Base-by-base conservation (phyloP, 2,329 filamentous ascomycete genomes). In the Pseudonectria foliicola region DNA sequence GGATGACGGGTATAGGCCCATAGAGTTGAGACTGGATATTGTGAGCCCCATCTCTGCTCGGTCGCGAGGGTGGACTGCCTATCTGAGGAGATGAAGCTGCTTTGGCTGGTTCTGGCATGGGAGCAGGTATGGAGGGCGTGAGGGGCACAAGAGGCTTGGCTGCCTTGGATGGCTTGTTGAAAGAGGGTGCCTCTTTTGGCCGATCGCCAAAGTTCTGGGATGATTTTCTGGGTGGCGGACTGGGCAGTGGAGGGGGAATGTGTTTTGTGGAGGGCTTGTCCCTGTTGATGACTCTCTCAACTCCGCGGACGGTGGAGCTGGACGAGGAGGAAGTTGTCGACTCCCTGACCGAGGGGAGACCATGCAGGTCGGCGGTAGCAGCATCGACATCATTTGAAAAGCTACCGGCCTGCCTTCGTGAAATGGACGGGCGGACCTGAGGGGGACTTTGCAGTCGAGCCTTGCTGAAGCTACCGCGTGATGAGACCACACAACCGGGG, bases 261-360 rank as follows among this genome's bases (percentile, higher is more conserved):
- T 58, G 55, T 48, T 64, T 68, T 31, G 60, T 37, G 4, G 39
- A 60, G 37, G 62, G 64, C 48, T 63, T 70, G 39, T 64, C 67
- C 13, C 56, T 66, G 42, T 57, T 68, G 13, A 39, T 42, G 13
- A 43, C 50, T 41, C 56, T 67, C 10, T 67, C 67, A 15, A 66
- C 69, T 12, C 64, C 71, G 24, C 77, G 71, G 7, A 84, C 72
- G 3, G 80, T 85, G 6, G 81, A 85, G 40, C 73, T 76, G 5
- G 81, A 85, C 0, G 82, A 86, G 0, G 82, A 86, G 1, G 82
- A 87, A 14, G 73, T 82, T 5, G 78, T 64, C 1, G 81, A 81
- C 53, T 88, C 83, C 35, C 79, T 71, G 6, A 86, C 76, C 6
- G 76, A 71, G 25, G 80, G 70, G 25, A 87, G 66, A 4, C 75